A percentile compares a stretch with the other conserved stretches of the same genome.
These are phyloP conservation scores for Bothriochloa decipiens DNA, from an alignment of 176 grass and related monocot genomes.

Conservation along the genomic window DNA sequence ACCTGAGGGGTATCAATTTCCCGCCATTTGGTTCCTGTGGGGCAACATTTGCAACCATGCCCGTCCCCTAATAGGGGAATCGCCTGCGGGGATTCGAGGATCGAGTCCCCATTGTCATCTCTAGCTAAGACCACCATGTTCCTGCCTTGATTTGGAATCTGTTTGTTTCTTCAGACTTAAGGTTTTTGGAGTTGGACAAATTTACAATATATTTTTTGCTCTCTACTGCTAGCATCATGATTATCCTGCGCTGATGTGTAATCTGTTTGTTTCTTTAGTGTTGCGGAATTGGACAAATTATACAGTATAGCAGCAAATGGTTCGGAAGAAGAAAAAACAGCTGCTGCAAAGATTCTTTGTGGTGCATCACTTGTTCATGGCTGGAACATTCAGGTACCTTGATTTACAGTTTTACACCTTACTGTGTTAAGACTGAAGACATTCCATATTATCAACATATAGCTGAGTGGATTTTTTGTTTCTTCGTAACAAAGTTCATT, in stretches of 20 bases:
- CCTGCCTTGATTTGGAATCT: neutral
- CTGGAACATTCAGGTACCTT: slow-evolving; percentile 96
- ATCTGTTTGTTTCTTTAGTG: slow-evolving; percentile 59
- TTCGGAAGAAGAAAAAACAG: slow-evolving; percentile 87
- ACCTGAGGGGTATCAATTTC: neutral
- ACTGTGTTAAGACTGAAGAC: neutral
- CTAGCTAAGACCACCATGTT: neutral
- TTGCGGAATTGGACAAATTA: slow-evolving; percentile 81
- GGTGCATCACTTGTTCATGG: slow-evolving; percentile 82
- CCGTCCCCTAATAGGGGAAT: neutral
- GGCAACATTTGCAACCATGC: neutral
- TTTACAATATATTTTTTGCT: neutral
- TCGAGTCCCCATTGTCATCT: neutral
- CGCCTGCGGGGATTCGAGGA: neutral
- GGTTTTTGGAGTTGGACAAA: neutral
- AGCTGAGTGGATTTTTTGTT: neutral
- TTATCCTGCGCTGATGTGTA: slow-evolving; percentile 16
- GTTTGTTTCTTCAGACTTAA: neutral
- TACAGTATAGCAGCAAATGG: slow-evolving; percentile 77
- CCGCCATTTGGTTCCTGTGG: neutral
- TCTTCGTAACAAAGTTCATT: neutral
- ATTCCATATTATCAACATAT: slow-evolving; percentile 1
- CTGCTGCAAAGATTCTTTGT: slow-evolving; percentile 92
- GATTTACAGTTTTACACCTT: slow-evolving; percentile 7
- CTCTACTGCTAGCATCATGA: slow-evolving; percentile 13